These are phyloP conservation scores for Hortiboletus campestris DNA, from an alignment of 768 basidiomycete species.

Conservation along the genomic window DNA sequence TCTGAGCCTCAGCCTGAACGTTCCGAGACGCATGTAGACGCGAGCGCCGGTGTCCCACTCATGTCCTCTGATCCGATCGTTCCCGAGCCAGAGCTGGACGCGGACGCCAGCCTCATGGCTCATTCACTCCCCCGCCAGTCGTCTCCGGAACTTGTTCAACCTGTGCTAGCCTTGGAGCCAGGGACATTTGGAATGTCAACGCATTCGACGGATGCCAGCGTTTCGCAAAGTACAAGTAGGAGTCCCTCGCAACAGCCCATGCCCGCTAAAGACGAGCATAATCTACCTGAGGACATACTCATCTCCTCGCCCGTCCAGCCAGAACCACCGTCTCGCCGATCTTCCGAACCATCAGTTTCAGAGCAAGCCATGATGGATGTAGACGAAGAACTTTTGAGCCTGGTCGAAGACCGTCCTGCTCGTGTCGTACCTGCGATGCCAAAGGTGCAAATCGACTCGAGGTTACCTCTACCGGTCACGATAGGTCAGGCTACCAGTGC, in stretches of 20 bases:
- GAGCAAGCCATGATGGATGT: constrained; percentile 43
- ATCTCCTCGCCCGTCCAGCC: neutral
- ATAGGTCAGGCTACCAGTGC: neutral
- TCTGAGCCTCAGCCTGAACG: neutral
- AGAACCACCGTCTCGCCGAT: constrained; percentile 8
- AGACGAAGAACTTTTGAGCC: constrained; percentile 63
- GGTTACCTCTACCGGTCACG: neutral
- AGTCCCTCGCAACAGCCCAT: constrained; percentile 17
- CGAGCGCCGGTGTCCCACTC: neutral
- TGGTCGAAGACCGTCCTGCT: constrained; percentile 52
- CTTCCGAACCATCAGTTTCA: constrained; percentile 4
- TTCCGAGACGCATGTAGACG: neutral
- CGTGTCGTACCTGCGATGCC: neutral
- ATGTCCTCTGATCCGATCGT: neutral
- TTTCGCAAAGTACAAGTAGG: constrained; percentile 3
- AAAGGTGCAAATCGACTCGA: constrained; percentile 1
- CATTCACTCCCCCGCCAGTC: neutral
- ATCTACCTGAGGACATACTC: neutral
- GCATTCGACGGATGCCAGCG: neutral
- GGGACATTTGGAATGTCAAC: neutral
- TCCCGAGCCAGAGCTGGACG: neutral
- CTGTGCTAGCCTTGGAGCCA: neutral
- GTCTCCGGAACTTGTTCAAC: constrained; percentile 3
- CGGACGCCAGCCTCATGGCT: neutral
- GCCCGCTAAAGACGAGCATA: constrained; percentile 3